Evolutionary conservation across 495 filamentous ascomycete species (phyloP), one percentile per base, ranked within the genome.

Genomic region (Penicillium daleae): DNA sequence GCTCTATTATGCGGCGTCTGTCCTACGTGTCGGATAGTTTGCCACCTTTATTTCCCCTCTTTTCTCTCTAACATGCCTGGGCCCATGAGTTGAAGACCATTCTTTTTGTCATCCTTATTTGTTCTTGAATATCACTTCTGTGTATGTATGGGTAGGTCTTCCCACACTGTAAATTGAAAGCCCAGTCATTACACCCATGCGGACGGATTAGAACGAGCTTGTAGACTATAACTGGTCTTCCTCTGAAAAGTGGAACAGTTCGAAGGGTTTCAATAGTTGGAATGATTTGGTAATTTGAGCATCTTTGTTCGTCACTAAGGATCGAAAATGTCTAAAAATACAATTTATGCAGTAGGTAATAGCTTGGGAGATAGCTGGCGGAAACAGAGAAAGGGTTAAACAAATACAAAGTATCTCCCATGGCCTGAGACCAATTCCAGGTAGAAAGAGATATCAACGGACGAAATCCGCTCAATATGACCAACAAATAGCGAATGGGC

Each of bases 311-410:
- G 9, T 65, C 63, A 57, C 39, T 61, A 55, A 42, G 56, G 62
- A 69, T 62, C 67, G 75, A 40, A 71, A 68, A 69, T 68, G 64
- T 92, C 76, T 57, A 88, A 81, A 66, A 82, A 76, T 75, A 89
- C 89, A 74, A 89, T 92, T 56, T 84, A 70, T 71, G 67, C 66
- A 66, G 46, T 56, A 62, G 27, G 51, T 19, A 21, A 39, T 48
- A 61, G 46, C 66, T 63, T 59, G 52, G 53, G 51, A 17, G 63
- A 48, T 55, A 64, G 54, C 42, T 46, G 9, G n/a, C 4, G n/a
- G 15, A 19, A 42, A 7, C 0, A 19, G 12, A 22, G 6, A 21
- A 24, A 46, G 8, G 21, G 5, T 21, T 46, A 22, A 61, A 39
- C 35, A 61, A 63, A 63, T 56, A 68, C 61, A 65, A 22, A 64